phyloP scores from a whole-genome alignment of 805 yeast species.

The Ogataea trehalophila region DNA sequence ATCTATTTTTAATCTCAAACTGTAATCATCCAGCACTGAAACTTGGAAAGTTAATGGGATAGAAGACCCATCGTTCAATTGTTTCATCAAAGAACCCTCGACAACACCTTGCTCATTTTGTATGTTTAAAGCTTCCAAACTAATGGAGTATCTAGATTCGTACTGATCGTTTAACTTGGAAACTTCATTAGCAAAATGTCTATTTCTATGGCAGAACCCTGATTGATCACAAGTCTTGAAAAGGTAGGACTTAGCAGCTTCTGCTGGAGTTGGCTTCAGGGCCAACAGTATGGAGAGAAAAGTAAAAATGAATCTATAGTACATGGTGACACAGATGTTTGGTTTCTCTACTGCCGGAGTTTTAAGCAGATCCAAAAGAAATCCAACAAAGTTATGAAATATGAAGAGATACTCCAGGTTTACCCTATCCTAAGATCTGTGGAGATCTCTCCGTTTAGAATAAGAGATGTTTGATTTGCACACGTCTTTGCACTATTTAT shows the following conservation, averaged over 20 bases:
- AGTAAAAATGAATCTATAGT: too few species aligned
- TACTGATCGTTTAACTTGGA: slow-evolving; percentile 17
- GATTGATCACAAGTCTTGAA: slow-evolving; percentile 76
- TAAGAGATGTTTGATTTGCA: too few species aligned
- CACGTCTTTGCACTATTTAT: too few species aligned
- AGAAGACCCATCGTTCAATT: slow-evolving; percentile 33
- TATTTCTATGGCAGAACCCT: slow-evolving; percentile 80
- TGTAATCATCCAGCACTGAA: slow-evolving; percentile 49
- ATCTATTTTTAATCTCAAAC: slow-evolving; percentile 59
- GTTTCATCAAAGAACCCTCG: slow-evolving; percentile 45
- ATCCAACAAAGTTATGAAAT: too few species aligned
- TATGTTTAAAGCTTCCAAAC: slow-evolving; percentile 29
- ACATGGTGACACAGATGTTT: too few species aligned
- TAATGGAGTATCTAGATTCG: slow-evolving; percentile 38
- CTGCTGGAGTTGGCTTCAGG: slow-evolving; percentile 7
- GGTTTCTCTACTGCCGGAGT: too few species aligned
- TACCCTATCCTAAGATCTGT: too few species aligned
- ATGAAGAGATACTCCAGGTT: too few species aligned
- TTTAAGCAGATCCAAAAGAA: too few species aligned
- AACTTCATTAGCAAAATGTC: slow-evolving; percentile 53
- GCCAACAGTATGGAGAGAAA: slow-evolving; percentile 1
- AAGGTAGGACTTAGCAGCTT: slow-evolving; percentile 56
- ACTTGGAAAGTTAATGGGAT: slow-evolving; percentile 53
- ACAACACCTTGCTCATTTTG: slow-evolving; percentile 31
- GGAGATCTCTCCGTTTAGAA: too few species aligned